phyloP scores from a whole-genome alignment of 345 rosid species.

The Populus alba region DNA sequence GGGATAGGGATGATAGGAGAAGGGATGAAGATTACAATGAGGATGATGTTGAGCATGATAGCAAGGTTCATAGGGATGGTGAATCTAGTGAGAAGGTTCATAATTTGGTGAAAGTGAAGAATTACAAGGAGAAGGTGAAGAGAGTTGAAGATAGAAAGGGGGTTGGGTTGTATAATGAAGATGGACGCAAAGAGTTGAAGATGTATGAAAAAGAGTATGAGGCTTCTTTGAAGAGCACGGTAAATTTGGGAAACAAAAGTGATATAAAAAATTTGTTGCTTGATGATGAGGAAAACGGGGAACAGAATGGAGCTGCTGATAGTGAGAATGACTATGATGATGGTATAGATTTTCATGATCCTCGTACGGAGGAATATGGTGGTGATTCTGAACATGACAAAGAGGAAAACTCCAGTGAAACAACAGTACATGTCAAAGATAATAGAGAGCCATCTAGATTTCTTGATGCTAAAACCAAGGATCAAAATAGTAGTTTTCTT shows the following conservation, averaged over 20 bases:
- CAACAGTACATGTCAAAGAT: neutral
- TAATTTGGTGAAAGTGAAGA: constrained; percentile 20
- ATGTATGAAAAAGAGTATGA: constrained; percentile 80
- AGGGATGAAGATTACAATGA: constrained; percentile 80
- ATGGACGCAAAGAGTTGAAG: constrained; percentile 75
- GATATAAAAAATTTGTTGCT: constrained; percentile 18
- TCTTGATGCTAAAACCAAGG: constrained; percentile 21
- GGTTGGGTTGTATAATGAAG: constrained; percentile 77
- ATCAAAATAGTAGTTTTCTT: constrained; percentile 6
- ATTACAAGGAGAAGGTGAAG: constrained; percentile 23
- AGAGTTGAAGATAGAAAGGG: constrained; percentile 24
- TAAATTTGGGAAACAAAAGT: constrained; percentile 22
- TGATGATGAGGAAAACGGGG: constrained; percentile 26
- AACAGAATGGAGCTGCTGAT: constrained; percentile 26
- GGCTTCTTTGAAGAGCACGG: constrained; percentile 56
- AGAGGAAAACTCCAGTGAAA: constrained; percentile 17
- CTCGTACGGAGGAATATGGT: constrained; percentile 40
- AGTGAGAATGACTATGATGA: constrained; percentile 47
- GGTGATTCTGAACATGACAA: constrained; percentile 44
- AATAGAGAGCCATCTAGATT: constrained; percentile 14
- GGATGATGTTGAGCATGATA: constrained; percentile 46
- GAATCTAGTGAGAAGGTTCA: constrained; percentile 30
- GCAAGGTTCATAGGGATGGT: constrained; percentile 12
- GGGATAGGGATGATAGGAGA: constrained; percentile 97
- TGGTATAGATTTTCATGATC: constrained; percentile 53